phyloP scores from a whole-genome alignment of 495 filamentous ascomycete species.

The Lichina pygmaea region DNA sequence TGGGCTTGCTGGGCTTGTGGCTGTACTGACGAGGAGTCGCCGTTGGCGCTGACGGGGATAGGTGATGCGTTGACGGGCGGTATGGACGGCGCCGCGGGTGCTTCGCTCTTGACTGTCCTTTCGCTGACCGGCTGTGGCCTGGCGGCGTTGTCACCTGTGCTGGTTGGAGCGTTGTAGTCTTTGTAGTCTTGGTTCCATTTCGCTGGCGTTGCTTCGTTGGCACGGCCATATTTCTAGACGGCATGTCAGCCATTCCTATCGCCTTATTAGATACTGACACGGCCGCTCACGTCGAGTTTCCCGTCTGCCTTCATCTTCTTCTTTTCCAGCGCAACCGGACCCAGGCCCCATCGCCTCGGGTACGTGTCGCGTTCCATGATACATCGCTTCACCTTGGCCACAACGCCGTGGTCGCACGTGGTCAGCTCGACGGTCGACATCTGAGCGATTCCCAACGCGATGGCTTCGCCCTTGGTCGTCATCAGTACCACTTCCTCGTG shows the following conservation, averaged over 20 bases:
- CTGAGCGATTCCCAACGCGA: constrained; percentile 79
- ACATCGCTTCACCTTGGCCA: constrained; percentile 90
- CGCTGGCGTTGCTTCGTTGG: constrained; percentile 74
- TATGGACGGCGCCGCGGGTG: constrained; percentile 12
- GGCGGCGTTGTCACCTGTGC: constrained; percentile 5
- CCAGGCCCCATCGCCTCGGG: constrained; percentile 81
- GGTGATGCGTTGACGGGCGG: constrained; percentile 8
- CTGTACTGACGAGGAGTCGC: constrained; percentile 1
- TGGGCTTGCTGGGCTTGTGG: constrained; percentile 31
- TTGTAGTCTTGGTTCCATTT: constrained; percentile 78
- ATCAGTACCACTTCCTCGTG: constrained; percentile 87
- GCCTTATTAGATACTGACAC: constrained; percentile 8
- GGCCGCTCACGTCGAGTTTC: constrained; percentile 53
- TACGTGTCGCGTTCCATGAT: constrained; percentile 99
- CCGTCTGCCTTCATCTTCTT: constrained; percentile 98
- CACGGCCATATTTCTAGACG: constrained; percentile 54
- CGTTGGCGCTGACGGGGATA: not conserved
- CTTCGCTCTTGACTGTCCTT: constrained; percentile 14
- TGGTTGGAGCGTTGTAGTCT: constrained; percentile 39
- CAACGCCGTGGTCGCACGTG: constrained; percentile 82
- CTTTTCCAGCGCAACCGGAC: constrained; percentile 75
- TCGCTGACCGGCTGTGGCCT: constrained; percentile 16
- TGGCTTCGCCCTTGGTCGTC: constrained; percentile 96
- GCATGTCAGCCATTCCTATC: not conserved
- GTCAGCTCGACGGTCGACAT: constrained; percentile 87